Evolutionary conservation across 2,329 filamentous ascomycete genomes (phyloP).

Genomic region (Ceratocystis cacaofunesta): DNA sequence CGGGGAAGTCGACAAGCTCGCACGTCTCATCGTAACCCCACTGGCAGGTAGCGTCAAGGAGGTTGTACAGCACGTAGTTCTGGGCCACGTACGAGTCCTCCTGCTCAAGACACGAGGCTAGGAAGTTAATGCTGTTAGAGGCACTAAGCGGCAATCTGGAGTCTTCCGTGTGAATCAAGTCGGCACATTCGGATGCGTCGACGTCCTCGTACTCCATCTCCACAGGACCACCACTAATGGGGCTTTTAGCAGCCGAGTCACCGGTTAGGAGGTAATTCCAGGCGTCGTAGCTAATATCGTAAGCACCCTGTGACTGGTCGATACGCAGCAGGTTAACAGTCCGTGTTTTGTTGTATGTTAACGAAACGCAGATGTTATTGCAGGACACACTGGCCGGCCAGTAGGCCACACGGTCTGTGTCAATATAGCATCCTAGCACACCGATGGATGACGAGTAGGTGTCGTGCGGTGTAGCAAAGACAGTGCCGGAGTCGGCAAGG

Average conservation of each 20-base stretch:
- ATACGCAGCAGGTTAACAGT: constrained; percentile 42
- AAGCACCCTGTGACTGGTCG: constrained; percentile 39
- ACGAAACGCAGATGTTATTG: constrained; percentile 41
- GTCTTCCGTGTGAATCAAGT: constrained; percentile 34
- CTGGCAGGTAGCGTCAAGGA: constrained; percentile 35
- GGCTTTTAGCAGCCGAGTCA: constrained; percentile 31
- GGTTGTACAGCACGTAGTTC: constrained; percentile 40
- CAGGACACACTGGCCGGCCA: constrained; percentile 40
- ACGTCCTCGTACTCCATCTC: constrained; percentile 37
- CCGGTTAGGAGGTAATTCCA: constrained; percentile 44
- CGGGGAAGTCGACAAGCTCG: constrained; percentile 29
- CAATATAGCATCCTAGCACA: constrained; percentile 44
- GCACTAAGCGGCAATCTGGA: constrained; percentile 40
- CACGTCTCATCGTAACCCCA: constrained; percentile 38
- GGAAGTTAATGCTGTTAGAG: constrained; percentile 42
- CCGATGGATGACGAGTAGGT: constrained; percentile 42
- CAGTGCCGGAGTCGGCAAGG: constrained; percentile 22
- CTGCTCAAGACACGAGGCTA: constrained; percentile 32
- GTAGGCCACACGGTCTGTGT: constrained; percentile 47
- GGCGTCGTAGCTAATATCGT: constrained; percentile 47
- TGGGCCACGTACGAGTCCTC: constrained; percentile 35
- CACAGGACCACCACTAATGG: constrained; percentile 35
- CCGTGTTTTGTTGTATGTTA: constrained; percentile 32
- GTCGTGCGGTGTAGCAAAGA: constrained; percentile 38
- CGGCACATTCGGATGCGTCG: constrained; percentile 32